Evolutionary conservation across 148 eudicot genomes (phyloP).

Genomic region (Simmondsia chinensis): DNA sequence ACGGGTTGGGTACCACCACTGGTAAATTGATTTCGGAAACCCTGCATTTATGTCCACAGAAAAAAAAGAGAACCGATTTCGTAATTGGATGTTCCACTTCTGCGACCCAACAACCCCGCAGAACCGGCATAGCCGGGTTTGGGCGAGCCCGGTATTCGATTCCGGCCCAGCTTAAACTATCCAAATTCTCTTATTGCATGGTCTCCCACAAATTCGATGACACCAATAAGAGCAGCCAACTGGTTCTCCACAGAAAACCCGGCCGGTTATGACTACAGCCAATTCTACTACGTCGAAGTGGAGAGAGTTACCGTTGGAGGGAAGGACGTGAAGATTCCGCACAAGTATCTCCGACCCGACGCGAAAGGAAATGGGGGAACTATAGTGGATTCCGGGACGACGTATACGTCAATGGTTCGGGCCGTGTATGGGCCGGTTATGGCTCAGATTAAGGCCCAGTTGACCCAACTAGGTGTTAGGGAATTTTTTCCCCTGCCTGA

Average conservation of each 20-base stretch:
- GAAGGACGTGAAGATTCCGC: conserved; percentile 16
- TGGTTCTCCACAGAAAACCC: conserved; percentile 10
- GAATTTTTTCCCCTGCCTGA: too few species aligned
- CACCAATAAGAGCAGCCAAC: conserved; percentile 7
- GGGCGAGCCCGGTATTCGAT: conserved; percentile 35
- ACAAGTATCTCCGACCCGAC: conserved; percentile 10
- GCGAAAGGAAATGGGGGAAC: conserved; percentile 28
- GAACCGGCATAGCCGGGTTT: conserved; percentile 46
- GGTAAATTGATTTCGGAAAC: conserved; percentile 31
- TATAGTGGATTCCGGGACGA: conserved; percentile 39
- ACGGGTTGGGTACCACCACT: conserved; percentile 36
- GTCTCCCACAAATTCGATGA: conserved; percentile 28
- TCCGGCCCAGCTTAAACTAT: conserved; percentile 34
- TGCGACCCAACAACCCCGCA: conserved; percentile 31
- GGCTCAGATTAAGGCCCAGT: too few species aligned
- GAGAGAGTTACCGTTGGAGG: conserved; percentile 22
- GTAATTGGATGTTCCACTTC: conserved; percentile 37
- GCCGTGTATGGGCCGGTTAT: too few species aligned
- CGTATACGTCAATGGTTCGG: too few species aligned
- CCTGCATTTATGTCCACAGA: conserved; percentile 10
- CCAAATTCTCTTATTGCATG: conserved; percentile 36
- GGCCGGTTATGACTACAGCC: conserved; percentile 20
- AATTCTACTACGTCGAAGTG: conserved; percentile 29
- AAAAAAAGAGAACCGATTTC: conserved; percentile 19
- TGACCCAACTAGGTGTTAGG: too few species aligned